Evolutionary conservation across 164 flowering plant species (phyloP).

Genomic region (Vitis amurensis): DNA sequence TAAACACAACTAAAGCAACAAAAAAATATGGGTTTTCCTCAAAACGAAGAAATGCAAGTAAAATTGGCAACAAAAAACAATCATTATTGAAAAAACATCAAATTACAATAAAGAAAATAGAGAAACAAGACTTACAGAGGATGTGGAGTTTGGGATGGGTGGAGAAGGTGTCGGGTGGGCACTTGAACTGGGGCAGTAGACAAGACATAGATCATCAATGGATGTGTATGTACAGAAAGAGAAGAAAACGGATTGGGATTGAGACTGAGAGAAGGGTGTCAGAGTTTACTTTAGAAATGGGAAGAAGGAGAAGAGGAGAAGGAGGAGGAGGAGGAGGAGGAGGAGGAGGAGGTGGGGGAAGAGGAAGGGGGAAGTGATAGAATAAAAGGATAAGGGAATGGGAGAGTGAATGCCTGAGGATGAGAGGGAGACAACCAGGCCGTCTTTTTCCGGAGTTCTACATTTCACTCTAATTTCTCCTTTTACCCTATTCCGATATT

Average conservation of each 20-base stretch:
- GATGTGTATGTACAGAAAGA: too few relatives aligned
- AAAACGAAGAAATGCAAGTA: not conserved
- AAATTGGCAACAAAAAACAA: not conserved
- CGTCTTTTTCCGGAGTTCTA: too few relatives aligned
- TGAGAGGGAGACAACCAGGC: too few relatives aligned
- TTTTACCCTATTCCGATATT: too few relatives aligned
- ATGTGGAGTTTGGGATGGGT: constrained; percentile 34
- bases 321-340: not conserved
- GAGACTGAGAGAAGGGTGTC: too few relatives aligned
- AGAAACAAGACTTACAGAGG: constrained; percentile 15
- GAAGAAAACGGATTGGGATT: too few relatives aligned
- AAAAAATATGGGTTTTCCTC: not conserved
- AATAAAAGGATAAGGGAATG: constrained; percentile 15
- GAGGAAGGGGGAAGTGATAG: not conserved
- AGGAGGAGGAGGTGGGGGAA: not conserved
- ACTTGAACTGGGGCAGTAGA: constrained; percentile 66
- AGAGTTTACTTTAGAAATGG: too few relatives aligned
- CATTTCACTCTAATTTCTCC: too few relatives aligned
- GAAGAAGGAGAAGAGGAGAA: not conserved
- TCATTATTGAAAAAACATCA: not conserved
- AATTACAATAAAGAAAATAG: constrained; percentile 2
- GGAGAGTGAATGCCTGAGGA: not conserved
- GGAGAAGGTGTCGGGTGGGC: constrained; percentile 50
- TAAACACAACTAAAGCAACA: not conserved
- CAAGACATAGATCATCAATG: constrained; percentile 46